Evolutionary conservation across 2,329 filamentous ascomycete genomes (phyloP).

Genomic region (Xylaria sp.): DNA sequence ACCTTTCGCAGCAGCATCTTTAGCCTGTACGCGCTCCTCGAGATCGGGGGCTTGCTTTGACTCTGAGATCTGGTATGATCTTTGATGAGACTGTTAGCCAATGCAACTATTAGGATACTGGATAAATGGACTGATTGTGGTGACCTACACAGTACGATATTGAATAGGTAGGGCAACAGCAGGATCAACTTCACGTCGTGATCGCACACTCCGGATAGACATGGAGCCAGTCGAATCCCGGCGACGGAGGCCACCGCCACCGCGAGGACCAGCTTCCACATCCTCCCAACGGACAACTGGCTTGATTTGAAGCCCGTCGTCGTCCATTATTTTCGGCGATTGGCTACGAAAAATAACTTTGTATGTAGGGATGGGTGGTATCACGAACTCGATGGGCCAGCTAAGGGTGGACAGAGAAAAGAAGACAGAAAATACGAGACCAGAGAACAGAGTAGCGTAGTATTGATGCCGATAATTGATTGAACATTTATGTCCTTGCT

Average conservation of each 20-base stretch:
- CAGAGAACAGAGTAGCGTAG: neutral
- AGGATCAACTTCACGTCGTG: conserved; percentile 55
- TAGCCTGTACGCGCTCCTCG: conserved; percentile 54
- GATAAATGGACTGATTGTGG: neutral
- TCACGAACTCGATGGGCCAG: neutral
- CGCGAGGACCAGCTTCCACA: too few species aligned
- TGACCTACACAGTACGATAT: conserved; percentile 63
- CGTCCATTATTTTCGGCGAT: too few species aligned
- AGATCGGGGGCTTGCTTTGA: conserved; percentile 56
- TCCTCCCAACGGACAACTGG: too few species aligned
- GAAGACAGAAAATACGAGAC: neutral
- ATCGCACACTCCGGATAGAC: conserved; percentile 55
- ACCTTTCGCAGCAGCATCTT: conserved; percentile 57
- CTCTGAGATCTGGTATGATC: conserved; percentile 68
- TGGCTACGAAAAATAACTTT: too few species aligned
- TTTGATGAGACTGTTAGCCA: conserved; percentile 36
- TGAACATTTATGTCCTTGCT: conserved; percentile 19
- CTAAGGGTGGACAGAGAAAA: conserved; percentile 5
- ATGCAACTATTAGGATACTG: too few species aligned
- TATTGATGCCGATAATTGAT: too few species aligned
- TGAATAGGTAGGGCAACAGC: conserved; percentile 61
- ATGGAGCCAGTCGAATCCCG: conserved; percentile 53
- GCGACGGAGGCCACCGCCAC: too few species aligned
- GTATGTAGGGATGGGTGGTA: neutral
- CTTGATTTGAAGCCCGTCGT: too few species aligned